These are phyloP conservation scores for Flaveria brownii DNA, from an alignment of 129 eudicot genomes.

Conservation along the genomic window DNA sequence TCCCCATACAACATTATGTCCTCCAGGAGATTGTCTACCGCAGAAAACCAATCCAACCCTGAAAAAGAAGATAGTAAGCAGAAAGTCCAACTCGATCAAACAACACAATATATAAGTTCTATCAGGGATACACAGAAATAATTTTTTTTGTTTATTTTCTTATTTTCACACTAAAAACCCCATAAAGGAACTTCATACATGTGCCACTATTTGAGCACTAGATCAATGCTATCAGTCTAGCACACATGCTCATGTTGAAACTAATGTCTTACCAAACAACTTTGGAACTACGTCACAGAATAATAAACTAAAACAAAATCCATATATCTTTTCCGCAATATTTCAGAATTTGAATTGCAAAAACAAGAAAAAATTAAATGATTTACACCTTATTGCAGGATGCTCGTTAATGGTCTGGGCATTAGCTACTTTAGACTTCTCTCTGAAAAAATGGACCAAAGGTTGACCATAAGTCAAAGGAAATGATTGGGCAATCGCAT, in stretches of 20 bases:
- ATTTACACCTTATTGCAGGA: conserved; percentile 70
- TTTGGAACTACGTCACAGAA: not conserved
- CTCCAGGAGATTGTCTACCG: conserved; percentile 99
- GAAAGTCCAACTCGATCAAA: not conserved
- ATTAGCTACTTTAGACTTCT: conserved; percentile 75
- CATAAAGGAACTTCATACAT: not conserved
- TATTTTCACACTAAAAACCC: not conserved
- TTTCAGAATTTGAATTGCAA: not conserved
- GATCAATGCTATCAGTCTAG: not conserved
- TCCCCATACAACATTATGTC: conserved; percentile 99
- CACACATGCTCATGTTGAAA: conserved; percentile 1
- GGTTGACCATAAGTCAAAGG: conserved; percentile 97
- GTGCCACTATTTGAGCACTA: conserved; percentile 12
- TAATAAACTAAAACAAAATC: not conserved
- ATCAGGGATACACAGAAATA: not conserved
- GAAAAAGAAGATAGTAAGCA: conserved; percentile 23
- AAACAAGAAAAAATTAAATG: not conserved
- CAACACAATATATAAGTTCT: not conserved
- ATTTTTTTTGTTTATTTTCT: not conserved
- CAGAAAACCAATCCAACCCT: conserved; percentile 97
- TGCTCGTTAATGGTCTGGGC: conserved; percentile 86
- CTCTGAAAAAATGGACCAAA: conserved; percentile 90
- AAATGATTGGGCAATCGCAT: conserved; percentile 71
- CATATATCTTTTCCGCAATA: not conserved
- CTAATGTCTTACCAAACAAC: conserved; percentile 1